Conservation (phyloP, 1,284 basidiomycete species). For the Termitomyces sp. region DNA sequence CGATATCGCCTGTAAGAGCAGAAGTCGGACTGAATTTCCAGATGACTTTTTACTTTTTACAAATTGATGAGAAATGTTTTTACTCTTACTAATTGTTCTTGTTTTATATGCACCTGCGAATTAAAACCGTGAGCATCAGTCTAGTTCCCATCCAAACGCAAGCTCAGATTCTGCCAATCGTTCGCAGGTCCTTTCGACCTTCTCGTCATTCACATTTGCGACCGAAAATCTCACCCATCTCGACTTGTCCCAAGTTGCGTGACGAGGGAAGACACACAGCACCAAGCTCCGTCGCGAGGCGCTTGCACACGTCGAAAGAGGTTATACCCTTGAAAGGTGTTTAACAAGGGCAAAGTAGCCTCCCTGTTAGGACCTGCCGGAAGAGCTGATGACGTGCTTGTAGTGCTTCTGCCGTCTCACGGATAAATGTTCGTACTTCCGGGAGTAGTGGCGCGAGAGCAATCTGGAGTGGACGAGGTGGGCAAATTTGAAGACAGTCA, state of each 20-base stretch:
- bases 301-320: constrained; percentile 52
- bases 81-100: neutral
- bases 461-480: constrained; percentile 67
- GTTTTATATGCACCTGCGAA: no score
- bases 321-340: constrained; percentile 58
- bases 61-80: no score
- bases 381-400: constrained; percentile 60
- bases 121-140: constrained; percentile 7
- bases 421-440: constrained; percentile 50
- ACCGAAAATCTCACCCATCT: constrained; percentile 77
- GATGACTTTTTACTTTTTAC: no score
- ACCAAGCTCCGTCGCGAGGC: constrained; percentile 59
- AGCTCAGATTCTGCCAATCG: constrained; percentile 45
- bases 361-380: constrained; percentile 45
- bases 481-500: constrained; percentile 80
- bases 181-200: constrained; percentile 53
- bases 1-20: no score
- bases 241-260: constrained; percentile 34
- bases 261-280: constrained; percentile 63
- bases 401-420: constrained; percentile 45
- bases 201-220: constrained; percentile 71
- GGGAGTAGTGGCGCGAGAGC: constrained; percentile 58
- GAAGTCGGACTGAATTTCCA: no score
- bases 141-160: constrained; percentile 27
- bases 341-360: constrained; percentile 75